Conservation (phyloP, 371 early-diverging fungal genomes). For the Mortierella sp. region DNA sequence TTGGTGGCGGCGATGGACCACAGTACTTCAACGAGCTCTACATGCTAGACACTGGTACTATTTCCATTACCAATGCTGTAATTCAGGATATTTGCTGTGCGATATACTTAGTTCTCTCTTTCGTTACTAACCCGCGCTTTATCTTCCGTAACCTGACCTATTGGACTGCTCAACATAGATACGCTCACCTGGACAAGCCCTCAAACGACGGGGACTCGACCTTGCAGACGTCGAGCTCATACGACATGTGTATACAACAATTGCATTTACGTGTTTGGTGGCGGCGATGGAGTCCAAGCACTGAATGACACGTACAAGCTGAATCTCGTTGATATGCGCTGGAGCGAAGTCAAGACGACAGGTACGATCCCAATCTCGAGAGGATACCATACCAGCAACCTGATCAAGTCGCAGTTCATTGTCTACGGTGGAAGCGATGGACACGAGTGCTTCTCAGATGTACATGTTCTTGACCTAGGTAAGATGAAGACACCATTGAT, state of each 20-base stretch:
- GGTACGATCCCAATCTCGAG: slow-evolving; percentile 77
- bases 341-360: slow-evolving; percentile 66
- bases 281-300: slow-evolving; percentile 87
- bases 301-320: slow-evolving; percentile 81
- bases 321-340: slow-evolving; percentile 59
- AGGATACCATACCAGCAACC: slow-evolving; percentile 87
- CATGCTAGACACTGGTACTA: slow-evolving; percentile 73
- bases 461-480: slow-evolving; percentile 77
- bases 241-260: slow-evolving; percentile 81
- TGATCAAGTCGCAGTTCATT: slow-evolving; percentile 80
- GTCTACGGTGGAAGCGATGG: slow-evolving; percentile 91
- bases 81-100: too few species aligned
- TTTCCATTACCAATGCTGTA: too few species aligned
- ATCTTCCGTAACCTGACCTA: too few species aligned
- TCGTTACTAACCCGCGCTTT: too few species aligned
- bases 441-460: slow-evolving; percentile 86
- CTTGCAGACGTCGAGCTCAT: slow-evolving; percentile 84
- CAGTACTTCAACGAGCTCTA: slow-evolving; percentile 83
- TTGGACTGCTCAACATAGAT: slow-evolving; percentile 12
- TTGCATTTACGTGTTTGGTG: slow-evolving; percentile 82
- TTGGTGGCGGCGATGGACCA: slow-evolving; percentile 89
- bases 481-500: slow-evolving; percentile 14
- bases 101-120: too few species aligned
- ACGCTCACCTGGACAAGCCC: slow-evolving; percentile 70
- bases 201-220: slow-evolving; percentile 60